Conservation (phyloP, 495 filamentous ascomycete genomes). For the Podospora tetraspora region DNA sequence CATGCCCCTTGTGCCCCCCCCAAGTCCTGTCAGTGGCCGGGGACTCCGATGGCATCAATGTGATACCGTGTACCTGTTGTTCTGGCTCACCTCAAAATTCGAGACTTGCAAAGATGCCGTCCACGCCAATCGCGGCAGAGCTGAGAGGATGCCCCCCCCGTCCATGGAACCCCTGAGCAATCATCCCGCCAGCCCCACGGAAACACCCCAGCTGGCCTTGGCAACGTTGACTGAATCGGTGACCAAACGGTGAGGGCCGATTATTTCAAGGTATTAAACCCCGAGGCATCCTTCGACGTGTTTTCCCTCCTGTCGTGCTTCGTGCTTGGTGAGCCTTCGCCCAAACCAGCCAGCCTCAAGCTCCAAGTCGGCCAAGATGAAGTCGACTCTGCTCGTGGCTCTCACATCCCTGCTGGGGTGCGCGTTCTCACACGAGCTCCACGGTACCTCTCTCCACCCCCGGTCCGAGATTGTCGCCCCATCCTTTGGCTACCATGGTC, state of each 20-base stretch:
- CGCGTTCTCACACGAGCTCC: neutral
- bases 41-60: neutral
- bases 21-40: neutral
- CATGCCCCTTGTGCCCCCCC: neutral
- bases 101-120: neutral
- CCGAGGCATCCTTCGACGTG: neutral
- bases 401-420: neutral
- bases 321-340: neutral
- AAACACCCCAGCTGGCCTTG: neutral
- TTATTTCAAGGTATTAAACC: neutral
- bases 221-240: neutral
- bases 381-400: neutral
- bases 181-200: neutral
- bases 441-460: neutral
- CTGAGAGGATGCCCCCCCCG: neutral
- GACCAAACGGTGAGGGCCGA: neutral
- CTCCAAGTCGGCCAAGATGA: neutral
- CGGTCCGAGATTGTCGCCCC: neutral
- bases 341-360: neutral
- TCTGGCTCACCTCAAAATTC: neutral
- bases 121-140: neutral
- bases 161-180: neutral
- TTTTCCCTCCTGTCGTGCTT: neutral
- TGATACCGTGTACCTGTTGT: neutral
- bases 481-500: constrained; percentile 4